A percentile compares a stretch with the other conserved stretches of the same genome.
Evolutionary conservation across 2,329 filamentous ascomycete genomes (phyloP).

Genomic region (Chaetomiaceae sp.): DNA sequence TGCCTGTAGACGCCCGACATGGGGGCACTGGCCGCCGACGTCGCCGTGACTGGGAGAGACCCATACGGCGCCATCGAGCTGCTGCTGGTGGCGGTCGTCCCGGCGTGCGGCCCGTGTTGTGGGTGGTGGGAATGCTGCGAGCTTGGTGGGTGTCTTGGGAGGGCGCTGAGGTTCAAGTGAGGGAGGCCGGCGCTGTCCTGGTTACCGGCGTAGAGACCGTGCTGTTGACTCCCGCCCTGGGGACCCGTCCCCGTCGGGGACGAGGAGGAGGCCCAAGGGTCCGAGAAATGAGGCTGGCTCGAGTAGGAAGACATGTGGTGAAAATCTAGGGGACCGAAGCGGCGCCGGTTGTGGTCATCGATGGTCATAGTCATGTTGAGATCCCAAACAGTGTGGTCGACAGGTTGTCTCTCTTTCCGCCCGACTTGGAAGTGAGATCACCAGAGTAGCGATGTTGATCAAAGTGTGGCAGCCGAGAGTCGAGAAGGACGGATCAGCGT

Average conservation of each 20-base stretch:
- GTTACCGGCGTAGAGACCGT: constrained; percentile 55
- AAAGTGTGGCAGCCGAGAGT: constrained; percentile 25
- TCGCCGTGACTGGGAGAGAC: constrained; percentile 66
- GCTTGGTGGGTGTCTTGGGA: constrained; percentile 47
- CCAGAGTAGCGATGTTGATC: constrained; percentile 44
- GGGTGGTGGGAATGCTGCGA: constrained; percentile 27
- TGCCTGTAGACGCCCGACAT: constrained; percentile 52
- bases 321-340: constrained; percentile 73
- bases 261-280: constrained; percentile 74
- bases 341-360: constrained; percentile 73
- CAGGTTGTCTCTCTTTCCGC: constrained; percentile 12
- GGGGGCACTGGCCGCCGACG: constrained; percentile 69
- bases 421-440: constrained; percentile 19
- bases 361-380: constrained; percentile 10
- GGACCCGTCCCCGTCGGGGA: constrained; percentile 39
- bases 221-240: constrained; percentile 49
- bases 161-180: constrained; percentile 52
- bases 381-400: constrained; percentile 3
- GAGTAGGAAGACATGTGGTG: constrained; percentile 70
- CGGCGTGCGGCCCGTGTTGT: constrained; percentile 38
- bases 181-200: constrained; percentile 56
- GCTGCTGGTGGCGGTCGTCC: constrained; percentile 42
- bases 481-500: constrained; percentile 52
- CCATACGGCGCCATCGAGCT: constrained; percentile 67
- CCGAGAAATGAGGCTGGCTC: constrained; percentile 73